phyloP scores from a whole-genome alignment of 805 yeast species.

The Wickerhamiella australiensis region DNA sequence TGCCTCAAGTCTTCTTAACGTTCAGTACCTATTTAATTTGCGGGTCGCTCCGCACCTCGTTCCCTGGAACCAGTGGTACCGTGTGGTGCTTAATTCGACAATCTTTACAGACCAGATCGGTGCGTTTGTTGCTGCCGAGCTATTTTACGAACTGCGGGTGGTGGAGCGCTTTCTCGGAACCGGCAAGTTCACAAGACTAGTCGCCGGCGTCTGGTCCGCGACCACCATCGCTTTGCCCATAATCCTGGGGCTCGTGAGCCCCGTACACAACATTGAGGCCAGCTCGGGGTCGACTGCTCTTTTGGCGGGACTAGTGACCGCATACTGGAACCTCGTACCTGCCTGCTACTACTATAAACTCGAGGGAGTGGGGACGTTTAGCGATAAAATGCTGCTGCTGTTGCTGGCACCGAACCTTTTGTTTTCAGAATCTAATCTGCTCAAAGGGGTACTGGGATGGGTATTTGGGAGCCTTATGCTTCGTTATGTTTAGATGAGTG shows the following conservation, averaged over 20 bases:
- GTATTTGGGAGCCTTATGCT: neutral
- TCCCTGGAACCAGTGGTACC: slow-evolving; percentile 13
- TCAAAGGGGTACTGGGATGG: slow-evolving; percentile 8
- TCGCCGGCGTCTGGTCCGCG: neutral
- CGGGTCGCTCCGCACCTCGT: slow-evolving; percentile 9
- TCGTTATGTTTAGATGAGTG: neutral
- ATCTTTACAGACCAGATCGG: slow-evolving; percentile 11
- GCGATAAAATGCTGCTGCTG: slow-evolving; percentile 7
- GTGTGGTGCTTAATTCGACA: slow-evolving; percentile 8
- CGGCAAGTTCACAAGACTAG: neutral
- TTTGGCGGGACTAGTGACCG: neutral
- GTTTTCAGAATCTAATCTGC: neutral
- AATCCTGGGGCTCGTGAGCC: neutral
- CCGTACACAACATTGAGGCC: neutral
- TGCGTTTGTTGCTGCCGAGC: slow-evolving; percentile 8
- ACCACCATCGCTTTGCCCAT: neutral
- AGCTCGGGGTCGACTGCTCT: slow-evolving; percentile 9
- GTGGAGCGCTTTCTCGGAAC: slow-evolving; percentile 13
- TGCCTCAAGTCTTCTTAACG: slow-evolving; percentile 1
- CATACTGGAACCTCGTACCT: slow-evolving; percentile 7
- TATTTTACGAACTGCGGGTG: slow-evolving; percentile 12
- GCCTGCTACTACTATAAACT: slow-evolving; percentile 3
- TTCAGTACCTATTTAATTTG: slow-evolving; percentile 8
- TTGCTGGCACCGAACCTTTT: slow-evolving; percentile 1
- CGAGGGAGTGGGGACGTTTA: slow-evolving; percentile 6